phyloP scores from a whole-genome alignment of 176 grass and related monocot genomes.

The Bothriochloa decipiens region DNA sequence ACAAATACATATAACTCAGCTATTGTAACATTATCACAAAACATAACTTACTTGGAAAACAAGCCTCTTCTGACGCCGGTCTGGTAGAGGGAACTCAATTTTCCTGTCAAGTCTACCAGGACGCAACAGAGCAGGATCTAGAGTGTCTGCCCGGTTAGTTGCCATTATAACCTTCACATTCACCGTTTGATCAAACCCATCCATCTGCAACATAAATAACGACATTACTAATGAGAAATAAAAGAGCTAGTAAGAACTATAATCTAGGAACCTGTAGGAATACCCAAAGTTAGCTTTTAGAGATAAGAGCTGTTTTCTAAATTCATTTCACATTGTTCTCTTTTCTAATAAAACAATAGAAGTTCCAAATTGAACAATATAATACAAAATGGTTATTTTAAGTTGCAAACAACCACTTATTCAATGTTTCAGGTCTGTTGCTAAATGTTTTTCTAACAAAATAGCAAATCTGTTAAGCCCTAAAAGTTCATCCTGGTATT shows the following conservation, averaged over 20 bases:
- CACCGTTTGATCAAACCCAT: conserved; percentile 99
- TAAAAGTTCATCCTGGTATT: neutral
- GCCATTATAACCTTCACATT: conserved; percentile 99
- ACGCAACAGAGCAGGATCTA: conserved; percentile 93
- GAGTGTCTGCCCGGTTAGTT: conserved; percentile 94
- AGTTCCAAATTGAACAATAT: neutral
- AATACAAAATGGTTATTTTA: neutral
- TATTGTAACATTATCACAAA: neutral
- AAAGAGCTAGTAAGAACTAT: neutral
- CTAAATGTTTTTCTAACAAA: neutral
- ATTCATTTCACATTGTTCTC: neutral
- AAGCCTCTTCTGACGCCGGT: conserved; percentile 91
- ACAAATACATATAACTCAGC: neutral
- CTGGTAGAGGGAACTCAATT: conserved; percentile 97
- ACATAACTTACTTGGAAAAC: conserved; percentile 82
- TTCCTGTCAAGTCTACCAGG: conserved; percentile 95
- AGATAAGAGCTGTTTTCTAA: neutral
- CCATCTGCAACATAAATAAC: conserved; percentile 70
- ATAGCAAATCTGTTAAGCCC: neutral
- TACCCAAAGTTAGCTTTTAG: neutral
- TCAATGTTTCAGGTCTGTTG: neutral
- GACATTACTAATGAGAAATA: neutral
- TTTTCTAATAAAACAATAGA: neutral
- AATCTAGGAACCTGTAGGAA: neutral
- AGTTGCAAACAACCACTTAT: neutral